These are phyloP conservation scores for Aspergillus steynii DNA, from an alignment of 495 filamentous ascomycete genomes.

Conservation along the genomic window DNA sequence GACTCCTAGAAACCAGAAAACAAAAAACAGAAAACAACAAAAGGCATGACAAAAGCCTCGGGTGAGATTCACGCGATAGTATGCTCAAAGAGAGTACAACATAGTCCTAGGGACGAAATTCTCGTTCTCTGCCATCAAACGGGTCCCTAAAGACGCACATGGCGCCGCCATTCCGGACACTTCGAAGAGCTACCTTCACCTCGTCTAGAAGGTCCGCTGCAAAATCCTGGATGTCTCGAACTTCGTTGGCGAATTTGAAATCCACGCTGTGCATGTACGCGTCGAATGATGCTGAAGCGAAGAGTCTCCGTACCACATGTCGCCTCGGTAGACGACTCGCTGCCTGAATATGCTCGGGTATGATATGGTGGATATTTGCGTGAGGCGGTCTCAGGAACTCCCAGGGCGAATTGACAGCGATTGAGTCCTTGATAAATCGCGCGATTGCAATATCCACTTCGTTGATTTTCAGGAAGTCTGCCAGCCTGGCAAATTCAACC, in stretches of 20 bases:
- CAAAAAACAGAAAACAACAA: no score
- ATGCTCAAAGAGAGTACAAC: no score
- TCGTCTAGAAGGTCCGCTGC: conserved; percentile 28
- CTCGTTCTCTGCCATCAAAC: no score
- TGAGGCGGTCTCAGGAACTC: conserved; percentile 1
- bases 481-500: conserved; percentile 30
- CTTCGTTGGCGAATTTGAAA: conserved; percentile 21
- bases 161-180: not conserved
- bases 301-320: conserved; percentile 23
- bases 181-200: conserved; percentile 10
- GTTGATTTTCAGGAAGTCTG: conserved; percentile 25
- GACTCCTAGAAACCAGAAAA: no score
- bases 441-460: conserved; percentile 24
- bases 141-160: no score
- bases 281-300: conserved; percentile 24
- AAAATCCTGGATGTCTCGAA: conserved; percentile 21
- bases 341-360: conserved; percentile 22
- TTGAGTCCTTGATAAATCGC: conserved; percentile 19
- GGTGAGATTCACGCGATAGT: no score
- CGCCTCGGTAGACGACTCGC: conserved; percentile 20
- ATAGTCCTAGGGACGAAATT: no score
- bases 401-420: conserved; percentile 7
- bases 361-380: conserved; percentile 22
- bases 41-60: no score
- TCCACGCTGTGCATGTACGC: conserved; percentile 17